A percentile compares a stretch with the other conserved stretches of the same genome.
Evolutionary conservation across 1,284 basidiomycete genomes (phyloP).

Genomic region (Chalciporus piperatoides): DNA sequence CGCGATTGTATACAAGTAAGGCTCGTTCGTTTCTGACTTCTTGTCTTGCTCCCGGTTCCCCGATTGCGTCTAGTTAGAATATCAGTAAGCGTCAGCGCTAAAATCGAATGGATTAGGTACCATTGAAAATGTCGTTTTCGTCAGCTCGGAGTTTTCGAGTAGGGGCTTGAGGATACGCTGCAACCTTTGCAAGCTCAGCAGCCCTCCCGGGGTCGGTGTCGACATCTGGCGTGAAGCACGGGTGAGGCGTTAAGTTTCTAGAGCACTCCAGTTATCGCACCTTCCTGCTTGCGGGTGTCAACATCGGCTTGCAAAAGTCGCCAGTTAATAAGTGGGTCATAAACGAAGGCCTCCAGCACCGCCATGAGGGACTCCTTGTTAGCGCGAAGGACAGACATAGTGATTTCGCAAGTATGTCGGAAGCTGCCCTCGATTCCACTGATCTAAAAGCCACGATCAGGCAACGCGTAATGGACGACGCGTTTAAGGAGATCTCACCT

Average conservation of each 20-base stretch:
- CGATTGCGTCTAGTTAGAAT: slow-evolving; percentile 47
- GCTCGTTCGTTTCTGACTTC: slow-evolving; percentile 91
- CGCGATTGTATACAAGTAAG: slow-evolving; percentile 86
- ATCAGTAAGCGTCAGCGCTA: slow-evolving; percentile 3
- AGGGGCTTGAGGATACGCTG: slow-evolving; percentile 73
- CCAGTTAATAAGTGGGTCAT: slow-evolving; percentile 89
- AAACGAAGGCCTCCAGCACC: slow-evolving; percentile 92
- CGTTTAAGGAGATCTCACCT: slow-evolving; percentile 51
- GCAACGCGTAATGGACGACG: neutral
- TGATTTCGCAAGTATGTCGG: slow-evolving; percentile 93
- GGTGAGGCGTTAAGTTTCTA: slow-evolving; percentile 2
- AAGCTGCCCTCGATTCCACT: slow-evolving; percentile 98
- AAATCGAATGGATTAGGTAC: slow-evolving; percentile 33
- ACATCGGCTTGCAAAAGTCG: slow-evolving; percentile 74
- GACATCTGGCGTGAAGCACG: slow-evolving; percentile 27
- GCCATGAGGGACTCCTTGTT: slow-evolving; percentile 99
- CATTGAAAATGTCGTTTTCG: slow-evolving; percentile 80
- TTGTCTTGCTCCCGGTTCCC: slow-evolving; percentile 52
- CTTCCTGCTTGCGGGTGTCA: slow-evolving; percentile 58
- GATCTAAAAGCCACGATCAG: slow-evolving; percentile 48
- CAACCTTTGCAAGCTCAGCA: slow-evolving; percentile 61
- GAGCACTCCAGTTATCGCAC: slow-evolving; percentile 32
- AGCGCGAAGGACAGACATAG: slow-evolving; percentile 93
- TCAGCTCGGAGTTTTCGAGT: slow-evolving; percentile 73
- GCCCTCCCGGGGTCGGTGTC: slow-evolving; percentile 50